Percentiles rank a stretch among this genome's conserved stretches.
These are phyloP conservation scores for Botrytis sinoallii DNA, from an alignment of 2,329 filamentous ascomycete species.

Conservation along the genomic window DNA sequence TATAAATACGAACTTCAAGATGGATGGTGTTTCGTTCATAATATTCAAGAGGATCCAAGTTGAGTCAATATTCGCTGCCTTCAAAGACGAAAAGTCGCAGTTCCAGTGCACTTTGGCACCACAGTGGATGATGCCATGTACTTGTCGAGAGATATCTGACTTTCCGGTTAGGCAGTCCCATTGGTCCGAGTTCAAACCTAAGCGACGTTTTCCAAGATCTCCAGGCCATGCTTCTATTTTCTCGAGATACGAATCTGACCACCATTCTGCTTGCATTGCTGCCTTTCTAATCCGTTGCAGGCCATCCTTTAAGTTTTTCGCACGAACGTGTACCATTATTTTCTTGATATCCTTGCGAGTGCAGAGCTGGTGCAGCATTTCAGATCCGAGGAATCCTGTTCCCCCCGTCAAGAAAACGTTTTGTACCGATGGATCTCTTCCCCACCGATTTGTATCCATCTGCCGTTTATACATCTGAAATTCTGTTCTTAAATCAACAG, in stretches of 20 bases:
- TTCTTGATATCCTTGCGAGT: constrained; percentile 17
- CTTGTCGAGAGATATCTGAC: constrained; percentile 42
- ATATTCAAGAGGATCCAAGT: constrained; percentile 31
- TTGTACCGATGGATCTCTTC: constrained; percentile 6
- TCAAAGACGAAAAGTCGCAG: constrained; percentile 66
- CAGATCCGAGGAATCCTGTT: constrained; percentile 42
- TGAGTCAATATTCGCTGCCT: constrained; percentile 68
- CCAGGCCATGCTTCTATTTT: constrained; percentile 48
- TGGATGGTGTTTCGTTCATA: constrained; percentile 9
- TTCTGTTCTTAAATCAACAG: constrained; percentile 13
- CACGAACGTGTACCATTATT: constrained; percentile 30
- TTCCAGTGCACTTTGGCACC: constrained; percentile 80
- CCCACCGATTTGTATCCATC: neutral
- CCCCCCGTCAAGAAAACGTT: constrained; percentile 41
- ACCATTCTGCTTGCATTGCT: constrained; percentile 28
- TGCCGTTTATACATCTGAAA: constrained; percentile 16
- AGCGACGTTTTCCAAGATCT: constrained; percentile 65
- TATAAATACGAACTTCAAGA: constrained; percentile 31
- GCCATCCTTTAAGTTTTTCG: constrained; percentile 15
- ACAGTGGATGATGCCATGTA: constrained; percentile 76
- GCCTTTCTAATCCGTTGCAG: constrained; percentile 21
- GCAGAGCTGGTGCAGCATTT: constrained; percentile 39
- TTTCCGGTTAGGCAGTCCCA: constrained; percentile 60
- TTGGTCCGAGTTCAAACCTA: constrained; percentile 61
- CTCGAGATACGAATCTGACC: constrained; percentile 21